Conservation (phyloP, 2,329 filamentous ascomycete species). For the Drechslerella coelobrocha region DNA sequence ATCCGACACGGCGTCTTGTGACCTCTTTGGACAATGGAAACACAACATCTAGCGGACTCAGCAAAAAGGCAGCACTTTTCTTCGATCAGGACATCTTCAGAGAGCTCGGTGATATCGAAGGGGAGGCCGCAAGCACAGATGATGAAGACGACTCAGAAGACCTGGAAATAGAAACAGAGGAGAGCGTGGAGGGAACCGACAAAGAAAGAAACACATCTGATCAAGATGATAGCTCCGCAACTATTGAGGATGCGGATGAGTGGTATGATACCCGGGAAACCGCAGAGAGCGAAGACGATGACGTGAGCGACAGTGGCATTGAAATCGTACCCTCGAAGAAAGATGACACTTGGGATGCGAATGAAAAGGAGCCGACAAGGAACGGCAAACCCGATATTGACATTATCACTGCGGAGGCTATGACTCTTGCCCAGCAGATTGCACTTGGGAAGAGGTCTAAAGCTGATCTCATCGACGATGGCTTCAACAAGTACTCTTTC, state of each 20-base stretch:
- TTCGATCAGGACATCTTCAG: constrained; percentile 82
- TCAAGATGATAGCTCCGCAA: constrained; percentile 42
- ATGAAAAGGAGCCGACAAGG: constrained; percentile 68
- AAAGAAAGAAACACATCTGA: constrained; percentile 50
- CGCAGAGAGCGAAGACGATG: constrained; percentile 56
- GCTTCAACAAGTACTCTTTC: constrained; percentile 91
- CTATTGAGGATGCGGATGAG: constrained; percentile 54
- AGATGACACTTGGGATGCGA: constrained; percentile 69
- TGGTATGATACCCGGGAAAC: constrained; percentile 54
- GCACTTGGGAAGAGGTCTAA: constrained; percentile 83
- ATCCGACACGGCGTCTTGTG: constrained; percentile 66
- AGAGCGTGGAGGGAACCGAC: constrained; percentile 55
- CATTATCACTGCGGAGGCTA: constrained; percentile 98
- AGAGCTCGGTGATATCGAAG: constrained; percentile 76
- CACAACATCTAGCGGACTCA: constrained; percentile 68
- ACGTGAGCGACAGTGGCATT: constrained; percentile 65
- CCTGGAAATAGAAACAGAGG: constrained; percentile 57
- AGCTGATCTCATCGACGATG: constrained; percentile 82
- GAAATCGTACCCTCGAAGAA: constrained; percentile 68
- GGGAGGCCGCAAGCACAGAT: constrained; percentile 66
- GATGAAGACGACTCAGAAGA: constrained; percentile 60
- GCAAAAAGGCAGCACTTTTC: constrained; percentile 83
- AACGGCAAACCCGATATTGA: constrained; percentile 82
- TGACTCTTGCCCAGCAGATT: constrained; percentile 92
- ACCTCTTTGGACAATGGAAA: constrained; percentile 67